These are phyloP conservation scores for Ascochyta koolunga DNA, from an alignment of 2,329 filamentous ascomycete genomes.

Conservation along the genomic window DNA sequence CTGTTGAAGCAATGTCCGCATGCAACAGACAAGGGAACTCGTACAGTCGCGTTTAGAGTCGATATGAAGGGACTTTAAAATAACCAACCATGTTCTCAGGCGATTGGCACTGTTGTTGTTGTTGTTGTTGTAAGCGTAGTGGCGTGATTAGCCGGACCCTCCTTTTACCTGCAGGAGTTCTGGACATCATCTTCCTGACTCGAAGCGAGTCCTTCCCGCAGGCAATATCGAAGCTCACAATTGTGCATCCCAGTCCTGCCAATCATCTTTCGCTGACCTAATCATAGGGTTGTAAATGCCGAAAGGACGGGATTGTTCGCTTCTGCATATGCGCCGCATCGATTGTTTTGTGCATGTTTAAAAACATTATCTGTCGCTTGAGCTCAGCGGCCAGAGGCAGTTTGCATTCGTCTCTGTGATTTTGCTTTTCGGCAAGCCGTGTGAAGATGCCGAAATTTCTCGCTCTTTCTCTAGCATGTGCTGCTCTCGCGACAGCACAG, in stretches of 20 bases:
- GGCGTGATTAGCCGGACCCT: slow-evolving; percentile 9
- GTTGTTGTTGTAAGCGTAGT: too few species aligned
- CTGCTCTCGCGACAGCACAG: slow-evolving; percentile 25
- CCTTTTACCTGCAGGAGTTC: slow-evolving; percentile 23
- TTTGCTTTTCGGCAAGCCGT: background rate
- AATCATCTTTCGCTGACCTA: slow-evolving; percentile 4
- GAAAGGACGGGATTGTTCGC: background rate
- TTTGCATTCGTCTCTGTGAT: slow-evolving; percentile 2
- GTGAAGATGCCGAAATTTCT: slow-evolving; percentile 25
- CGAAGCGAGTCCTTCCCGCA: slow-evolving; percentile 24
- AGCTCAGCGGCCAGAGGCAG: background rate
- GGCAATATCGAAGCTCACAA: background rate
- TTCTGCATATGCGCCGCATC: background rate
- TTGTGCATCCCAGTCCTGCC: background rate
- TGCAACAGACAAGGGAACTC: background rate
- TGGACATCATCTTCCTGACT: slow-evolving; percentile 23
- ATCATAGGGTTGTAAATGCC: slow-evolving; percentile 15
- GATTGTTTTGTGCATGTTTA: background rate
- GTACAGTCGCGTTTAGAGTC: slow-evolving; percentile 23
- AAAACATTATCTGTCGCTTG: background rate
- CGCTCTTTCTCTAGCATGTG: slow-evolving; percentile 20
- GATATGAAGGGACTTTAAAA: slow-evolving; percentile 2
- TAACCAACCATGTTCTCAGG: background rate
- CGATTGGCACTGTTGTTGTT: background rate
- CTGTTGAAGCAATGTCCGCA: background rate